Conservation (phyloP, 2,329 filamentous ascomycete genomes). For the Aspergillus sp. region DNA sequence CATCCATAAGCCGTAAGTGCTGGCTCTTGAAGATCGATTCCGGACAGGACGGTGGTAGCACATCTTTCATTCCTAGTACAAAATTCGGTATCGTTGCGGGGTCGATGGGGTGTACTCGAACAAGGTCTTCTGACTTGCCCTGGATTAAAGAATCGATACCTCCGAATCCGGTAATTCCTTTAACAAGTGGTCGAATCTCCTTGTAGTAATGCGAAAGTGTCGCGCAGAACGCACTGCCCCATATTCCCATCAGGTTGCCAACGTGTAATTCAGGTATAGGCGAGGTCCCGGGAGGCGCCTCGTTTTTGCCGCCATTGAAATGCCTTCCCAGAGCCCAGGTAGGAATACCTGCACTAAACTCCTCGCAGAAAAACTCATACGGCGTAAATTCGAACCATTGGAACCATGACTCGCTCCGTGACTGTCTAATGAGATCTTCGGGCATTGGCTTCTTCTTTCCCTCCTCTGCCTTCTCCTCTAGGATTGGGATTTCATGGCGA, state of each 20-base stretch:
- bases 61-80: slow-evolving; percentile 73
- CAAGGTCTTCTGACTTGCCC: slow-evolving; percentile 77
- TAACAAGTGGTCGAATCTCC: slow-evolving; percentile 81
- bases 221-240: slow-evolving; percentile 94
- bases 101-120: slow-evolving; percentile 92
- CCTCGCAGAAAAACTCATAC: slow-evolving; percentile 94
- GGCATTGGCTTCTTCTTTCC: slow-evolving; percentile 28
- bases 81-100: slow-evolving; percentile 91
- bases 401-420: slow-evolving; percentile 76
- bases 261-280: slow-evolving; percentile 81
- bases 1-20: slow-evolving; percentile 87
- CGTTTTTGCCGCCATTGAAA: slow-evolving; percentile 71
- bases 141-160: slow-evolving; percentile 80
- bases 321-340: slow-evolving; percentile 88
- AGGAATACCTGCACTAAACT: slow-evolving; percentile 86
- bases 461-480: slow-evolving; percentile 41
- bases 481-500: slow-evolving; percentile 83
- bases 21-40: slow-evolving; percentile 69
- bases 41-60: slow-evolving; percentile 74
- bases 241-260: slow-evolving; percentile 87
- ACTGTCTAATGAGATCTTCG: slow-evolving; percentile 46
- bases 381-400: slow-evolving; percentile 98
- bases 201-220: slow-evolving; percentile 95
- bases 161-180: slow-evolving; percentile 70
- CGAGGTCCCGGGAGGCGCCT: slow-evolving; percentile 62